Conservation (phyloP, 768 basidiomycete species). For the Mycena albidolilacea region DNA sequence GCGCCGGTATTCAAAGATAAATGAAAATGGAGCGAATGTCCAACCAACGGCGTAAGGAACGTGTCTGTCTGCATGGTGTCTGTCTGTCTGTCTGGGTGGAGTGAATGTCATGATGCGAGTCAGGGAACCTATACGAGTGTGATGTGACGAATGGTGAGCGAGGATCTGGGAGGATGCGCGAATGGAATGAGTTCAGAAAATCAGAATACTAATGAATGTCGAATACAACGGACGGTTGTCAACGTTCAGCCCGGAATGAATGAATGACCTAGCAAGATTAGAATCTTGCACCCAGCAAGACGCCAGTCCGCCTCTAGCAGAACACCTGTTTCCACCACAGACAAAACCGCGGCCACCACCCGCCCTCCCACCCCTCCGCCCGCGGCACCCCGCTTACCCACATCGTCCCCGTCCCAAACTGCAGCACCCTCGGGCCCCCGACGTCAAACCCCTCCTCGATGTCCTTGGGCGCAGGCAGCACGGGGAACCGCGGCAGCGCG, state of each 20-base stretch:
- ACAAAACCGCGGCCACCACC: constrained; percentile 84
- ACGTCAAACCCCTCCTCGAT: constrained; percentile 80
- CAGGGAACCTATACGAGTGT: constrained; percentile 13
- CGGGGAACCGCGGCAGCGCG: constrained; percentile 81
- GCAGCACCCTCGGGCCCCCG: constrained; percentile 64
- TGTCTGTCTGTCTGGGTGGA: neutral
- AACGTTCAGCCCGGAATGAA: constrained; percentile 8
- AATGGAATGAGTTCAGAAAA: constrained; percentile 24
- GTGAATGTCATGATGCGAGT: constrained; percentile 2
- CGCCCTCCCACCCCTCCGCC: constrained; percentile 77
- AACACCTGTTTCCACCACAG: constrained; percentile 87
- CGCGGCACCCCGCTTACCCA: constrained; percentile 79
- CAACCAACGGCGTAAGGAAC: neutral
- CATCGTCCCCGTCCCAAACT: constrained; percentile 88
- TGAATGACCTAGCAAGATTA: neutral
- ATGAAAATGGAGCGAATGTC: constrained; percentile 2
- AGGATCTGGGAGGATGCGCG: neutral
- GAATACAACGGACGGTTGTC: constrained; percentile 24
- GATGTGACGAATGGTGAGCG: neutral
- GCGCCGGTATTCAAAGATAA: neutral
- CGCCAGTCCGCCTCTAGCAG: constrained; percentile 62
- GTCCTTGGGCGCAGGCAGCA: constrained; percentile 56
- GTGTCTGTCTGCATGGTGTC: constrained; percentile 1
- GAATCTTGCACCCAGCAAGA: neutral
- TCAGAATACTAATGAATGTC: neutral